Conservation (phyloP, 106 monocot genomes). For the Dactylorhiza incarnata region DNA sequence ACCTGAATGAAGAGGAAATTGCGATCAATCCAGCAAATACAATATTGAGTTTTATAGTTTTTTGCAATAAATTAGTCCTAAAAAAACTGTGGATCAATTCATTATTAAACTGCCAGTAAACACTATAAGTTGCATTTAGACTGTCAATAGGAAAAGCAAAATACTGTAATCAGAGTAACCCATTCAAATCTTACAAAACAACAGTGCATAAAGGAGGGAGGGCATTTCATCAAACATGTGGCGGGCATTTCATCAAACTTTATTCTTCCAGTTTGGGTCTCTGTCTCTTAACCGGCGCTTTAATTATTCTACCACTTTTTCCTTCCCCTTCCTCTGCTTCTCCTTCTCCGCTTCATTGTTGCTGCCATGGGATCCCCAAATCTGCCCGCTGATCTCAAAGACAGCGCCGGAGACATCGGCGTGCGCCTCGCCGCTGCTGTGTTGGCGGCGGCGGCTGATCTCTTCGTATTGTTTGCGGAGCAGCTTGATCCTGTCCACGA, state of each 20-base stretch:
- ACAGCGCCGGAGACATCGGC: not conserved
- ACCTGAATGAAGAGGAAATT: too few species aligned
- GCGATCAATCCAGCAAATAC: too few species aligned
- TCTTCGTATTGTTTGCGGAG: not conserved
- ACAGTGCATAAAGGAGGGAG: not conserved
- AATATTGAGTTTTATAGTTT: too few species aligned
- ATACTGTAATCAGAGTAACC: not conserved
- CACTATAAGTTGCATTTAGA: not conserved
- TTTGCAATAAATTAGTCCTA: too few species aligned
- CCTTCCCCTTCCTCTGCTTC: not conserved
- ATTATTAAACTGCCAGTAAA: not conserved
- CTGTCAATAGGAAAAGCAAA: too few species aligned
- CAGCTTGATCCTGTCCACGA: not conserved
- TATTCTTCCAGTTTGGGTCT: too few species aligned
- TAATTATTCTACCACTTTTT: not conserved
- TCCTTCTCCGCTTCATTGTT: not conserved
- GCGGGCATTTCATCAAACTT: too few species aligned
- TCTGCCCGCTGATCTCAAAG: not conserved
- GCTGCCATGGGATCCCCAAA: not conserved
- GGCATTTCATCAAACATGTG: slow-evolving; percentile 7
- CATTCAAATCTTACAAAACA: not conserved
- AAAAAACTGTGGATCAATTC: not conserved
- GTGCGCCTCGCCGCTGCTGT: not conserved
- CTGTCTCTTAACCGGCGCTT: too few species aligned
- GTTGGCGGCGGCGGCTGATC: not conserved